A percentile compares a stretch with the other conserved stretches of the same genome.
Evolutionary conservation across 495 filamentous ascomycete species (phyloP).

Genomic region (Rhizodiscina lignyota): DNA sequence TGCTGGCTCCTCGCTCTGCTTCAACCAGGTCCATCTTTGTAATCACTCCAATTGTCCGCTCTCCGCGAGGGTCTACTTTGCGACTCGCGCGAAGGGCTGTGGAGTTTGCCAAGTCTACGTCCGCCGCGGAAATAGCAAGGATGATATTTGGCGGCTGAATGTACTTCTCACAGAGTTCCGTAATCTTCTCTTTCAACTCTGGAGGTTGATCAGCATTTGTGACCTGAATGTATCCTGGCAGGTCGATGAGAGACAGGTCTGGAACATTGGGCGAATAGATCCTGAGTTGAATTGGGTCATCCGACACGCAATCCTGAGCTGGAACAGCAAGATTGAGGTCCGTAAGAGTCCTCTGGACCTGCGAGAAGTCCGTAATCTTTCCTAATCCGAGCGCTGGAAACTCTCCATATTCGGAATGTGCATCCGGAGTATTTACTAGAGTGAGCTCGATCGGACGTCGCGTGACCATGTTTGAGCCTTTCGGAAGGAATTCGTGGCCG

Average conservation of each 20-base stretch:
- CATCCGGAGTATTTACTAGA: slow-evolving; percentile 84
- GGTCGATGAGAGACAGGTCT: slow-evolving; percentile 88
- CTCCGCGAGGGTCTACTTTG: slow-evolving; percentile 82
- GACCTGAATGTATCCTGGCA: slow-evolving; percentile 95
- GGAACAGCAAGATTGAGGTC: slow-evolving; percentile 91
- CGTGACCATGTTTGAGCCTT: slow-evolving; percentile 97
- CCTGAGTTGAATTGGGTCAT: slow-evolving; percentile 89
- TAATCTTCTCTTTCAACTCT: slow-evolving; percentile 89
- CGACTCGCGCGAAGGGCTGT: slow-evolving; percentile 82
- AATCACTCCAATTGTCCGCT: slow-evolving; percentile 92
- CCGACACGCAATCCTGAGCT: slow-evolving; percentile 76
- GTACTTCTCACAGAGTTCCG: slow-evolving; percentile 94
- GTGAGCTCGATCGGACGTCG: slow-evolving; percentile 92
- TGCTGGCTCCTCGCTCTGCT: slow-evolving; percentile 53
- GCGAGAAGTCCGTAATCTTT: slow-evolving; percentile 82
- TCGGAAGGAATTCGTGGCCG: slow-evolving; percentile 93
- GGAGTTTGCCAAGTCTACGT: slow-evolving; percentile 94
- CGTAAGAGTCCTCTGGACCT: slow-evolving; percentile 83
- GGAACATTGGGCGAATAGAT: slow-evolving; percentile 94
- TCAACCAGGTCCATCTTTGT: slow-evolving; percentile 99
- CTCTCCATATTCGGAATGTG: slow-evolving; percentile 84
- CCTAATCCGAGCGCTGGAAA: slow-evolving; percentile 85
- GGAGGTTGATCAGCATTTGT: slow-evolving; percentile 76
- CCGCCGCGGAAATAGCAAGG: slow-evolving; percentile 89
- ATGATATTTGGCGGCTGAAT: slow-evolving; percentile 94